phyloP scores from a whole-genome alignment of 192 early-diverging fungal species.

The Entomortierella chlamydospora region DNA sequence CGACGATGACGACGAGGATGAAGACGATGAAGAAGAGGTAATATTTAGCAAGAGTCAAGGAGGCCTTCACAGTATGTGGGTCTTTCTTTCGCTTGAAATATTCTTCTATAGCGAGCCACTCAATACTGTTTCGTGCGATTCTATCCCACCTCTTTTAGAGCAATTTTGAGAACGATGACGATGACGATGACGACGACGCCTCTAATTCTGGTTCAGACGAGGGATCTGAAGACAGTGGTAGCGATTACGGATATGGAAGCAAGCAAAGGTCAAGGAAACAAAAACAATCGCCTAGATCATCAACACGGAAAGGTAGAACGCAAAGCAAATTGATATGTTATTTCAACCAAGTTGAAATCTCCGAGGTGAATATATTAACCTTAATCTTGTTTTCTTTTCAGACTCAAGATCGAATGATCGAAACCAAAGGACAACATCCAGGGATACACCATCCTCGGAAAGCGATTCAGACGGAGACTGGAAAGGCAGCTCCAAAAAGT shows the following conservation, averaged over 20 bases:
- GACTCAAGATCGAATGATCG: slow-evolving; percentile 28
- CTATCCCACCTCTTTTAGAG: slow-evolving; percentile 40
- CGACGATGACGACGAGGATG: slow-evolving; percentile 54
- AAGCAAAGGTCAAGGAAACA: slow-evolving; percentile 50
- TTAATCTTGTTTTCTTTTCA: slow-evolving; percentile 3
- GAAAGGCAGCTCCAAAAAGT: slow-evolving; percentile 28
- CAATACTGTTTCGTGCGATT: neutral
- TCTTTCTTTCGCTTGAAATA: neutral
- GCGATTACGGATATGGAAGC: slow-evolving; percentile 59
- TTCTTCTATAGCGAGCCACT: neutral
- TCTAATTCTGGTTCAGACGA: slow-evolving; percentile 39
- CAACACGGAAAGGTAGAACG: slow-evolving; percentile 42
- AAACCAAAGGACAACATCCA: slow-evolving; percentile 31
- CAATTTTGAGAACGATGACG: slow-evolving; percentile 50
- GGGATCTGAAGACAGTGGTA: slow-evolving; percentile 47
- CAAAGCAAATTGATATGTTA: neutral
- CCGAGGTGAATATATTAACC: neutral
- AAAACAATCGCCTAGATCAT: slow-evolving; percentile 55
- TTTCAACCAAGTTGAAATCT: neutral
- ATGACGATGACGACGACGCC: slow-evolving; percentile 45
- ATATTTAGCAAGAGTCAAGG: no score
- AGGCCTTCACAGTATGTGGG: neutral
- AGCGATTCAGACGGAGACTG: slow-evolving; percentile 53
- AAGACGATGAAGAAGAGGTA: slow-evolving; percentile 43
- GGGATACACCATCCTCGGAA: slow-evolving; percentile 34